Evolutionary conservation across 1,284 basidiomycete genomes (phyloP), one percentile per base, ranked within the genome.

Genomic region (Inonotus obliquus): DNA sequence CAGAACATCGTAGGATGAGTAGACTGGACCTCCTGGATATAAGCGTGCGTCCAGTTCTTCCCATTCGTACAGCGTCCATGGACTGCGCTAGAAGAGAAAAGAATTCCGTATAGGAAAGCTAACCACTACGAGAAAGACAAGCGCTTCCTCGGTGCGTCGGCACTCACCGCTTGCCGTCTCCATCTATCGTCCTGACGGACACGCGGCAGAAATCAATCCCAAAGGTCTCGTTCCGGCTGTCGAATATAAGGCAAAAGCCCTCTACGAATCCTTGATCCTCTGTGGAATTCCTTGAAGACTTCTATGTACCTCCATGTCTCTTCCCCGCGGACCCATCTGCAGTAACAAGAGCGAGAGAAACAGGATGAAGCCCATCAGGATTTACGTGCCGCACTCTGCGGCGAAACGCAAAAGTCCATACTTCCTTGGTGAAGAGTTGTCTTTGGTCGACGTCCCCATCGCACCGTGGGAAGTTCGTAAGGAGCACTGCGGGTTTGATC

Each of bases 91-190:
- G 86, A 89, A 67, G 85, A 87, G 67, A 81, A 78, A 63, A 78
- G 79, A 0, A 81, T 87, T 35, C 81, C 81, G 65, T 85, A 85
- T 69, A 79, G 79, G 64, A 83, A 89, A 69, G 80, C 86, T 19
- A 88, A 89, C 68, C 86, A 86, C 0, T 89, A 89, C 76, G 82
- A 82, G 73, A 88, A 89, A 67, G 86, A 86, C 63, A 75, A 80
- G 35, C 77, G 83, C 51, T 83, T 88, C 68, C 74, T 85, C 25
- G 78, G 82, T 81, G 54, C 21, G 75, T 32, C 32, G 4, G n/a
- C n/a, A n/a, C 32, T 17, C 21, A 58, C 49, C 27, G n/a, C 25
- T 23, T 29, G 10, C 23, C 4, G 9, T 32, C 21, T 6, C 23
- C 1, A 32, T 32, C 32, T 5, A 25, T 6, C 27, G 9, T 35